Evolutionary conservation across 2,329 filamentous ascomycete genomes (phyloP).

Genomic region (Aspergillus chevalieri): DNA sequence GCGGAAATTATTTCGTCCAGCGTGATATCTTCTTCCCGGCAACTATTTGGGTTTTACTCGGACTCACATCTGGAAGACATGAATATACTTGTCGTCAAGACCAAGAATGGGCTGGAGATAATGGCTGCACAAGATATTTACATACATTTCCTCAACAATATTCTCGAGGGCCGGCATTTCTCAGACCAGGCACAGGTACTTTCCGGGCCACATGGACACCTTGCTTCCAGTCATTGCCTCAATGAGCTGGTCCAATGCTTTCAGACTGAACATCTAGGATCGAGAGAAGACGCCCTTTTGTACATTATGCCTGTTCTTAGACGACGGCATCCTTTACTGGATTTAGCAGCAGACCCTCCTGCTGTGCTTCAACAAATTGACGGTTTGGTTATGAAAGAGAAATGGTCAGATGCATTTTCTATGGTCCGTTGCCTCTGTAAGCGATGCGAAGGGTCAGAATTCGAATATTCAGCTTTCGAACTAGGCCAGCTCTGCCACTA

Average conservation of each 20-base stretch:
- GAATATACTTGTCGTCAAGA: constrained; percentile 19
- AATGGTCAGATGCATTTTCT: constrained; percentile 18
- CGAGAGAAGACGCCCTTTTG: constrained; percentile 26
- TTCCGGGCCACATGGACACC: constrained; percentile 6
- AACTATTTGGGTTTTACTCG: constrained; percentile 16
- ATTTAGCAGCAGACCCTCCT: constrained; percentile 14
- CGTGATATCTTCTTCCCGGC: constrained; percentile 10
- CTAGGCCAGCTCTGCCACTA: constrained; percentile 21
- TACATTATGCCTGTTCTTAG: constrained; percentile 25
- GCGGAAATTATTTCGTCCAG: constrained; percentile 14
- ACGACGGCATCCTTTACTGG: constrained; percentile 13
- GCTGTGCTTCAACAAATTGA: constrained; percentile 9
- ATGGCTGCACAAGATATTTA: constrained; percentile 32
- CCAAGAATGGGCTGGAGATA: constrained; percentile 14
- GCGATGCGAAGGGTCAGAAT: constrained; percentile 16
- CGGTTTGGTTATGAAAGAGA: neutral
- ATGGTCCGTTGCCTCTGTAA: constrained; percentile 21
- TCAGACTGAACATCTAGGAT: constrained; percentile 16
- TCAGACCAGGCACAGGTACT: constrained; percentile 13
- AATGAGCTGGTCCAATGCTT: constrained; percentile 22
- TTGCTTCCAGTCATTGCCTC: constrained; percentile 15
- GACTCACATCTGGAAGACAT: constrained; percentile 3
- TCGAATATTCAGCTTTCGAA: constrained; percentile 18
- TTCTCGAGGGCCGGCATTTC: constrained; percentile 4
- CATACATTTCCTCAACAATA: constrained; percentile 20